Evolutionary conservation across 805 yeast genomes (phyloP), one percentile per base, ranked within the genome.

Genomic region (Suhomyces kilbournensis): DNA sequence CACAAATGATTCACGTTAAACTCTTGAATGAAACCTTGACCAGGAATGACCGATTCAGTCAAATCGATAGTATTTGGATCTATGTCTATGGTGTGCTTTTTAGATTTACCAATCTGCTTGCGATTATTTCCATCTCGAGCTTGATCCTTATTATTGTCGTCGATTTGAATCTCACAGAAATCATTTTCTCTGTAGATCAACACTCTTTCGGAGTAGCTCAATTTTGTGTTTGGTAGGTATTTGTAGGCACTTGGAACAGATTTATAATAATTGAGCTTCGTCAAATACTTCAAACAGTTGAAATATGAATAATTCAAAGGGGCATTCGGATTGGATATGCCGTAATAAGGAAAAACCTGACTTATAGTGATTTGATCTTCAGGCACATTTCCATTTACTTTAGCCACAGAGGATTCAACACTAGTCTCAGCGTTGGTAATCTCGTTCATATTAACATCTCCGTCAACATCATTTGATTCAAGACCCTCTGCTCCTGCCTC

Each of bases 11-110:
- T 67, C 15, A 75, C 68, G 50, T 67, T 72, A 55, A 75, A 75
- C 53, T 74, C 78, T 38, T 69, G 78, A 42, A 75, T 69, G 43
- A 59, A 71, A 1, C 79, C 79, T 57, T 74, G 76, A 2, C 79
- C 79, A 3, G 78, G 78, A 4, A 75, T 60, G 2, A 72, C 64
- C 10, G 68, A 68, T 49, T 75, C 78, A 4, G 69, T 55, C 49
- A 74, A 67, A 49, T 75, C 78, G n/a, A 71, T 52, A 23, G 63
- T 57, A 56, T 75, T 75, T 7, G 76, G 76, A 57, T 75, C 78
- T 8, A 70, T 60, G 48, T 61, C 65, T 7, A 64, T 63, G 44
- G 66, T 64, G 50, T 62, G 60, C 49, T 72, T 72, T 51, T 67
- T 68, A 7, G 61, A 56, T 44, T 67, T 67, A 15, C 71, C 71